These are phyloP conservation scores for Hygrophorus russula DNA, from an alignment of 768 basidiomycete species.

Conservation along the genomic window DNA sequence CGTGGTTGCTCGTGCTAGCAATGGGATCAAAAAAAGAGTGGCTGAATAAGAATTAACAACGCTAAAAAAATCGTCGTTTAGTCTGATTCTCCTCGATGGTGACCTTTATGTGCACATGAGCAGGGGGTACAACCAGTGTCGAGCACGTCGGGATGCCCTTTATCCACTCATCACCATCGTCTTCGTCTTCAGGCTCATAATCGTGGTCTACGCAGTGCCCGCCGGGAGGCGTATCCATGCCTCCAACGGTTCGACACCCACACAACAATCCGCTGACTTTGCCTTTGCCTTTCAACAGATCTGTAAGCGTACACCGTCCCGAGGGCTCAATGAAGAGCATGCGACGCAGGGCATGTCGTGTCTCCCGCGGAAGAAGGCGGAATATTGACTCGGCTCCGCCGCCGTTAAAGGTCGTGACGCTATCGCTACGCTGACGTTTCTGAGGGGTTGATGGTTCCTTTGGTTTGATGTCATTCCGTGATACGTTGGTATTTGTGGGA, in stretches of 20 bases:
- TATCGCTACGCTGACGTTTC: constrained; percentile 31
- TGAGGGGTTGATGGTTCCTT: not conserved
- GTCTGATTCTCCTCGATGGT: constrained; percentile 57
- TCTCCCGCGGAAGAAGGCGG: constrained; percentile 88
- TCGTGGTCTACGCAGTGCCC: constrained; percentile 55
- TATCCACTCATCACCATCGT: constrained; percentile 86
- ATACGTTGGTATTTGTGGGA: not conserved
- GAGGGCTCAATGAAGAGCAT: constrained; percentile 91
- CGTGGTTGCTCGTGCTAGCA: constrained; percentile 1
- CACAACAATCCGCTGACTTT: constrained; percentile 72
- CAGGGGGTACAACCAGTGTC: constrained; percentile 25
- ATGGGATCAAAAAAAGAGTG: not conserved
- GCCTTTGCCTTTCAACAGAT: constrained; percentile 74
- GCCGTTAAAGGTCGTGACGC: constrained; percentile 57
- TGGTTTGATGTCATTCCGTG: not conserved
- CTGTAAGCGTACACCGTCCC: constrained; percentile 85
- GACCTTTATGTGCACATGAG: constrained; percentile 68
- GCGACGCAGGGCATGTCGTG: constrained; percentile 77
- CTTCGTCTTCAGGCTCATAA: constrained; percentile 53
- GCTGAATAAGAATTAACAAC: not conserved
- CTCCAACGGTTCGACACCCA: constrained; percentile 40
- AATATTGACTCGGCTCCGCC: constrained; percentile 91
- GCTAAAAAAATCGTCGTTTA: constrained; percentile 68
- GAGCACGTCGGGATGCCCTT: constrained; percentile 64
- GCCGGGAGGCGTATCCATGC: constrained; percentile 28